Evolutionary conservation across 2,329 filamentous ascomycete genomes (phyloP).

Genomic region (Aspergillus oerlinghausenensis): DNA sequence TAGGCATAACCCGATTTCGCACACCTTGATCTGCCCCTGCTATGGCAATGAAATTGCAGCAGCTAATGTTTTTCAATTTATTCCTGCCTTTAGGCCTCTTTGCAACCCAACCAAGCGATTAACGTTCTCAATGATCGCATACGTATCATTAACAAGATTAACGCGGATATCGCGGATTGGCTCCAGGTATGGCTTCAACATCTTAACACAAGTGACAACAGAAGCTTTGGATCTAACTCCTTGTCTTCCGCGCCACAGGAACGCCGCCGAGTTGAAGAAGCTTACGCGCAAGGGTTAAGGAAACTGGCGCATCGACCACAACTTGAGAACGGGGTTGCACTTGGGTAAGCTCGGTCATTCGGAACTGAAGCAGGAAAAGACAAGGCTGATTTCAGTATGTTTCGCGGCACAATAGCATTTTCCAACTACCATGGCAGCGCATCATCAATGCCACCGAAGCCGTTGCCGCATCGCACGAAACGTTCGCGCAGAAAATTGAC

Average conservation of each 20-base stretch:
- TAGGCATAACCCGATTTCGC: constrained; percentile 45
- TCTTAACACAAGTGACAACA: constrained; percentile 4
- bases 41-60: not conserved
- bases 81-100: constrained; percentile 56
- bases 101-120: constrained; percentile 79
- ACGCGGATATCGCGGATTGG: constrained; percentile 92
- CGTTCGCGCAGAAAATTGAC: constrained; percentile 76
- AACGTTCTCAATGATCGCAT: constrained; percentile 80
- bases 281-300: constrained; percentile 75
- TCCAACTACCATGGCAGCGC: constrained; percentile 84
- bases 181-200: constrained; percentile 64
- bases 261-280: constrained; percentile 84
- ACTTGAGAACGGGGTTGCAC: constrained; percentile 70
- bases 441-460: constrained; percentile 75
- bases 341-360: constrained; percentile 63
- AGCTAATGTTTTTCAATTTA: constrained; percentile 1
- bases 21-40: not conserved
- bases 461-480: constrained; percentile 77
- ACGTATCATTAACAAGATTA: constrained; percentile 78
- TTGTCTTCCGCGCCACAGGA: constrained; percentile 56
- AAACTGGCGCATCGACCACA: constrained; percentile 72
- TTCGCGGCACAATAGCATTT: constrained; percentile 58
- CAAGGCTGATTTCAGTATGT: constrained; percentile 12
- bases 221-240: constrained; percentile 4
- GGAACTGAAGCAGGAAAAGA: not conserved